These are phyloP conservation scores for Solanum rostratum DNA, from an alignment of 257 asterid species.

Conservation along the genomic window DNA sequence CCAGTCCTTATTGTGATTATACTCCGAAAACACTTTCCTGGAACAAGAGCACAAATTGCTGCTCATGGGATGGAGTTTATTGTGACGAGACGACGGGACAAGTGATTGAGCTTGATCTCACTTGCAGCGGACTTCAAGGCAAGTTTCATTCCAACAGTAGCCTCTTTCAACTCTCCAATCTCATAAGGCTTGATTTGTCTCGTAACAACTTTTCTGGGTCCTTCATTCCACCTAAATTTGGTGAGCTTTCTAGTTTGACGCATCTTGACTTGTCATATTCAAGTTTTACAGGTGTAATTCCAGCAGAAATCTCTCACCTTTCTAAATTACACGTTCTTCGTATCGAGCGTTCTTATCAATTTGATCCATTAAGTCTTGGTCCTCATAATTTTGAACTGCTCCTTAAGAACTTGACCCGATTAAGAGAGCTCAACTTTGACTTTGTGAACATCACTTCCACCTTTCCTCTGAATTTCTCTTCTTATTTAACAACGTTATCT, in stretches of 20 bases:
- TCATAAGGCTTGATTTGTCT: constrained; percentile 4
- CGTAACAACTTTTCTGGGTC: constrained; percentile 5
- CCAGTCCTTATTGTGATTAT: too few species aligned
- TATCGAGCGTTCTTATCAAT: rapidly evolving
- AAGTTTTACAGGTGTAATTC: constrained; percentile 10
- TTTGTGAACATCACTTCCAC: not conserved
- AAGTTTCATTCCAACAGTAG: constrained; percentile 1
- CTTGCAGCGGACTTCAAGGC: constrained; percentile 10
- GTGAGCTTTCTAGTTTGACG: not conserved
- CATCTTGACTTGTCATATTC: constrained; percentile 12
- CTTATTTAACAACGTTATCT: too few species aligned
- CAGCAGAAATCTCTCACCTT: not conserved
- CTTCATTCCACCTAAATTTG: not conserved
- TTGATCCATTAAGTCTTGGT: not conserved
- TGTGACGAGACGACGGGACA: not conserved
- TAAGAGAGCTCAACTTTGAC: not conserved
- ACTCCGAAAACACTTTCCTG: not conserved
- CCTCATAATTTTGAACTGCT: constrained; percentile 2
- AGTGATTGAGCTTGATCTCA: constrained; percentile 9
- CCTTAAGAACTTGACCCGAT: constrained; percentile 10
- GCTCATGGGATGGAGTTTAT: constrained; percentile 11
- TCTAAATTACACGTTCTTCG: not conserved
- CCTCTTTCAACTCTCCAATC: constrained; percentile 1
- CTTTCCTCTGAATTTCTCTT: too few species aligned
- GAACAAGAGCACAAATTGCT: not conserved